Conservation (phyloP, 148 eudicot genomes). For the Silene latifolia region DNA sequence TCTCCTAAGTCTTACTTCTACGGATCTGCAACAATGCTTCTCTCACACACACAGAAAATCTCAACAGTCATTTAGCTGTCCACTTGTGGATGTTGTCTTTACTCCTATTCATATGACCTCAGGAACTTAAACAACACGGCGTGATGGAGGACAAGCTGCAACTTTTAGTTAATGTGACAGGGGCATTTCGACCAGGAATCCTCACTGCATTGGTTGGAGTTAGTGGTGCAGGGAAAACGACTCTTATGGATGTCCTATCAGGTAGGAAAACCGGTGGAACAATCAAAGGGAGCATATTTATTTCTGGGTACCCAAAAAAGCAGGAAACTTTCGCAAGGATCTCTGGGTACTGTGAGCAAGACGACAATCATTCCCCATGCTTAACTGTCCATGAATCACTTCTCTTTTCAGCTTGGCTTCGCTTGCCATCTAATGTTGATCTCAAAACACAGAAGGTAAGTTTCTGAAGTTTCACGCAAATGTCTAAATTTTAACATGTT, state of each 20-base stretch:
- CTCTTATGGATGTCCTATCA: slow-evolving; percentile 97
- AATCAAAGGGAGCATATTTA: slow-evolving; percentile 66
- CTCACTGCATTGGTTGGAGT: slow-evolving; percentile 95
- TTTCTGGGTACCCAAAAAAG: slow-evolving; percentile 85
- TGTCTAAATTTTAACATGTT: background rate
- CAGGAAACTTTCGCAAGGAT: slow-evolving; percentile 91
- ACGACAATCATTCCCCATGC: slow-evolving; percentile 88
- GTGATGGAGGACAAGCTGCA: slow-evolving; percentile 55
- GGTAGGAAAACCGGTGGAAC: slow-evolving; percentile 95
- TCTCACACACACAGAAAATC: background rate
- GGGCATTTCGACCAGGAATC: slow-evolving; percentile 92
- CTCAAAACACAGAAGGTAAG: slow-evolving; percentile 55
- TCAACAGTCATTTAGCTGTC: background rate
- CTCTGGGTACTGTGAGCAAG: slow-evolving; percentile 96
- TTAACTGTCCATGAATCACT: slow-evolving; percentile 84
- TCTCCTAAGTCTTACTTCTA: background rate
- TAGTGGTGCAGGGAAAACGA: slow-evolving; percentile 98
- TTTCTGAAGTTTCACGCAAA: background rate
- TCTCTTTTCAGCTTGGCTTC: slow-evolving; percentile 83
- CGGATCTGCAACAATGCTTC: background rate
- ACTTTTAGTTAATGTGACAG: slow-evolving; percentile 62
- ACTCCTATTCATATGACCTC: slow-evolving; percentile 18
- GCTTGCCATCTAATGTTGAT: slow-evolving; percentile 66
- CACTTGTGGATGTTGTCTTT: slow-evolving; percentile 10
- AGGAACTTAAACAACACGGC: slow-evolving; percentile 88